These are phyloP conservation scores for Clonostachys chloroleuca DNA, from an alignment of 2,329 filamentous ascomycete genomes.

Conservation along the genomic window DNA sequence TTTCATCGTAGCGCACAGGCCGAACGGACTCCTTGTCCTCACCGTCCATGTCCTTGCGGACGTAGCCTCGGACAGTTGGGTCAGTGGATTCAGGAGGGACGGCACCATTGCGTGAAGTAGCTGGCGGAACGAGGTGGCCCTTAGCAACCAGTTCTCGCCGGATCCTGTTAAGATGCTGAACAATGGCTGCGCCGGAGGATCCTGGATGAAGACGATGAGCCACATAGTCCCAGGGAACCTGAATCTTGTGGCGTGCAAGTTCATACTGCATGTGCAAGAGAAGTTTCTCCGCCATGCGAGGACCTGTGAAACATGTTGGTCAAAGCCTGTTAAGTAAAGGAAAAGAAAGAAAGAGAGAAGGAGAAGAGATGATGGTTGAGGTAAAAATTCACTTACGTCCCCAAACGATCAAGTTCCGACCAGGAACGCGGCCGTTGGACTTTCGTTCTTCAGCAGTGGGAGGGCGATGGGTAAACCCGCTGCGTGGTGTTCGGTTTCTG, in stretches of 20 bases:
- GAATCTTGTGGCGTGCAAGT: slow-evolving; percentile 18
- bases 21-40: slow-evolving; percentile 17
- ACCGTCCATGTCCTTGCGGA: slow-evolving; percentile 16
- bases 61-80: slow-evolving; percentile 21
- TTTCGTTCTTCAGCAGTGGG: slow-evolving; percentile 15
- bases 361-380: not conserved
- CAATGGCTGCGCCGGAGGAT: slow-evolving; percentile 28
- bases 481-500: slow-evolving; percentile 1
- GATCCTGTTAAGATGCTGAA: slow-evolving; percentile 28
- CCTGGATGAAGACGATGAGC: slow-evolving; percentile 35
- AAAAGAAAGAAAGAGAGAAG: not conserved
- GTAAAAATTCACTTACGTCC: slow-evolving; percentile 24
- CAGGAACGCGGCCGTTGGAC: slow-evolving; percentile 19
- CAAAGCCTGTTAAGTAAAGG: not conserved
- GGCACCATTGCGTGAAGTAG: slow-evolving; percentile 13
- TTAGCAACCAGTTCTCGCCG: slow-evolving; percentile 25
- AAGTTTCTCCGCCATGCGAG: slow-evolving; percentile 40
- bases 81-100: slow-evolving; percentile 6
- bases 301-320: slow-evolving; percentile 20
- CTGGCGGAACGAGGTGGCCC: slow-evolving; percentile 35
- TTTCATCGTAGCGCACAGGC: slow-evolving; percentile 22
- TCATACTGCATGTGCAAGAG: slow-evolving; percentile 35
- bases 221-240: slow-evolving; percentile 31
- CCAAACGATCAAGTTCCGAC: slow-evolving; percentile 35
- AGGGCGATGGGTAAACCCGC: slow-evolving; percentile 12